Evolutionary conservation across 2,329 filamentous ascomycete genomes (phyloP), one percentile per base, ranked within the genome.

Genomic region (Sporothrix inflata): DNA sequence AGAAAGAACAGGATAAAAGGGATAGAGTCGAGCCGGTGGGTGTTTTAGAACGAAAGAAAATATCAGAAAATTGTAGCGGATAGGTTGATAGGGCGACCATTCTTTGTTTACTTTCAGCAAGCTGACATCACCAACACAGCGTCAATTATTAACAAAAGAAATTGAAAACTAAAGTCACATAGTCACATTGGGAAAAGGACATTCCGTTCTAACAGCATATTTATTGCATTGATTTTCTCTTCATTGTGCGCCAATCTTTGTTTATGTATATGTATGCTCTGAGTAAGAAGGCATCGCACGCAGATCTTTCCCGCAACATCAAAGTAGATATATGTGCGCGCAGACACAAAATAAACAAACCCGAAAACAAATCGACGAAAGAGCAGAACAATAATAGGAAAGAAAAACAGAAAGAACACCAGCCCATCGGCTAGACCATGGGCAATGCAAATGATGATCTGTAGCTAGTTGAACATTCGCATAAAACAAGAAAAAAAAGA

Each of bases 321-420:
- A 9, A 42, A 11, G 8, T 24, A 7, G 14, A 14, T 14, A 42
- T 27, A 45, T 45, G 38, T 45, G 21, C 60, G 21, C 4, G 21
- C 4, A 45, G n/a, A 40, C 9, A 53, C 47, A 38, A 53, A 19
- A 42, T 19, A 4, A 40, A 21, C 9, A 40, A 1, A 24, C 21
- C 24, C 9, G 24, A 55, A 47, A 40, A 49, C 6, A 16, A 24
- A 11, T 3, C 7, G 49, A 47, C 16, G 51, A 40, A 16, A 24
- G 11, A 53, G 12, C 16, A 4, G 24, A 4, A 19, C 7, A 57
- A 57, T n/a, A n/a, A n/a, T n/a, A 45, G 19, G 27, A 19, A 72
- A 27, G 1, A 14, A 57, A 60, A 67, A 45, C 40, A 65, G 8
- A 71, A 3, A n/a, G n/a, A 27, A 69, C 38, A 49, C 63, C 63